Evolutionary conservation across 2,329 filamentous ascomycete genomes (phyloP).

Genomic region (Alternaria solani): DNA sequence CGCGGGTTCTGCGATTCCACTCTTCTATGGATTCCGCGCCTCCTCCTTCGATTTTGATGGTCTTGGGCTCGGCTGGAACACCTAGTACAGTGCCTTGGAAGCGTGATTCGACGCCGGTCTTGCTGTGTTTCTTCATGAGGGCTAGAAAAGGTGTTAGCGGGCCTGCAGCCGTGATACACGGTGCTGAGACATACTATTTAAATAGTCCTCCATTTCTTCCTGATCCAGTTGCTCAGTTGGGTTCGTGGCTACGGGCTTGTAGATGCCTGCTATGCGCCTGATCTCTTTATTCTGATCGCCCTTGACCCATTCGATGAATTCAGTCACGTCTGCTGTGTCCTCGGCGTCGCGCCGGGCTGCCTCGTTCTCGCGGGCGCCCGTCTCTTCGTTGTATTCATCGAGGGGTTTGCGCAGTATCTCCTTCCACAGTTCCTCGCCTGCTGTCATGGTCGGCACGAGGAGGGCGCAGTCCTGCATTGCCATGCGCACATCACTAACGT

Average conservation of each 20-base stretch:
- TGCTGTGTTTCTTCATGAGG: conserved; percentile 91
- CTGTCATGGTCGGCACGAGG: conserved; percentile 72
- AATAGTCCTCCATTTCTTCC: conserved; percentile 57
- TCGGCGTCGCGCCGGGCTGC: conserved; percentile 65
- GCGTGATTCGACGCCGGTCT: conserved; percentile 84
- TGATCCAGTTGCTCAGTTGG: conserved; percentile 58
- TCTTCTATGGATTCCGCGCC: conserved; percentile 70
- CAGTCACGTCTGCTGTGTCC: conserved; percentile 78
- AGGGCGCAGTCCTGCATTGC: conserved; percentile 84
- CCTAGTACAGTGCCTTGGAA: conserved; percentile 87
- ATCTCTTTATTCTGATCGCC: conserved; percentile 81
- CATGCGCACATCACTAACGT: conserved; percentile 81
- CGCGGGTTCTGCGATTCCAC: conserved; percentile 61
- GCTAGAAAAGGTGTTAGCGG: conserved; percentile 56
- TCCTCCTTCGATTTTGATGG: conserved; percentile 81
- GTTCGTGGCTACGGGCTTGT: conserved; percentile 46
- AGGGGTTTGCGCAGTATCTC: conserved; percentile 59
- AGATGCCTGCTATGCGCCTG: conserved; percentile 77
- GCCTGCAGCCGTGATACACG: not conserved
- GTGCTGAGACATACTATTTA: conserved; percentile 49
- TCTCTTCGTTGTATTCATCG: conserved; percentile 52
- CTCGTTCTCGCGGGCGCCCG: conserved; percentile 53
- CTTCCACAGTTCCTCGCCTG: conserved; percentile 72
- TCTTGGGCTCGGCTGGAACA: conserved; percentile 72
- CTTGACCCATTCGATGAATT: conserved; percentile 80